Percentiles rank a stretch among this genome's conserved stretches.
These are phyloP conservation scores for Lycium barbarum DNA, from an alignment of 257 asterid genomes.

Conservation along the genomic window DNA sequence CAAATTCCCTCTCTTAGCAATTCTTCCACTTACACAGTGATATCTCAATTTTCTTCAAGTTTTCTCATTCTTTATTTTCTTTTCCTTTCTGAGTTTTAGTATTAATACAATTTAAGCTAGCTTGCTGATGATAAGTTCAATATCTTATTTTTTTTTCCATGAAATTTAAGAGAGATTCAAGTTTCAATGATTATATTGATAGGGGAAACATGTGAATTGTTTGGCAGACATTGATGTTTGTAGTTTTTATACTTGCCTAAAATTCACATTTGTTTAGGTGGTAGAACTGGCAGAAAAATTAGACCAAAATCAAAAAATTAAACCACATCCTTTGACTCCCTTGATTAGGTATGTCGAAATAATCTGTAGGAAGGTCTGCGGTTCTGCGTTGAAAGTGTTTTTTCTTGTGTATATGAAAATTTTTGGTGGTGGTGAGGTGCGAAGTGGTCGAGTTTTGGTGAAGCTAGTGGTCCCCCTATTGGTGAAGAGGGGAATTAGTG, in stretches of 20 bases:
- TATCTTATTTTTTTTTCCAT: neutral
- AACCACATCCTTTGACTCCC: neutral
- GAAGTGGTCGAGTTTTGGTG: neutral
- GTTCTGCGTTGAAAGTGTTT: neutral
- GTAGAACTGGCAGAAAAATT: neutral
- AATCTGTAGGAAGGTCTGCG: too few relatives aligned
- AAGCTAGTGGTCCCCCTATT: neutral
- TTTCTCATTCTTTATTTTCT: too few relatives aligned
- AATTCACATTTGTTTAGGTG: neutral
- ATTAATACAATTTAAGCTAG: neutral
- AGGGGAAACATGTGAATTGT: neutral
- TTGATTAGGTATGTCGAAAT: too few relatives aligned
- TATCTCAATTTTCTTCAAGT: too few relatives aligned
- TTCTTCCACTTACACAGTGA: too few relatives aligned
- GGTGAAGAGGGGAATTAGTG: too few relatives aligned
- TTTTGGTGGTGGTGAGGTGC: neutral
- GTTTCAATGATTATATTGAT: neutral
- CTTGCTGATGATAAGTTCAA: neutral
- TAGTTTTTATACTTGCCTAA: neutral
- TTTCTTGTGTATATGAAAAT: neutral
- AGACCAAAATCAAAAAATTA: neutral
- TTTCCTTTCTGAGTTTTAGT: neutral
- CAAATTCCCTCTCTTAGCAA: too few relatives aligned
- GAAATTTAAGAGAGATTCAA: neutral
- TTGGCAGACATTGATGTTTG: neutral